Conservation (phyloP, 371 early-diverging fungal species). For the Mucor plumbeus region DNA sequence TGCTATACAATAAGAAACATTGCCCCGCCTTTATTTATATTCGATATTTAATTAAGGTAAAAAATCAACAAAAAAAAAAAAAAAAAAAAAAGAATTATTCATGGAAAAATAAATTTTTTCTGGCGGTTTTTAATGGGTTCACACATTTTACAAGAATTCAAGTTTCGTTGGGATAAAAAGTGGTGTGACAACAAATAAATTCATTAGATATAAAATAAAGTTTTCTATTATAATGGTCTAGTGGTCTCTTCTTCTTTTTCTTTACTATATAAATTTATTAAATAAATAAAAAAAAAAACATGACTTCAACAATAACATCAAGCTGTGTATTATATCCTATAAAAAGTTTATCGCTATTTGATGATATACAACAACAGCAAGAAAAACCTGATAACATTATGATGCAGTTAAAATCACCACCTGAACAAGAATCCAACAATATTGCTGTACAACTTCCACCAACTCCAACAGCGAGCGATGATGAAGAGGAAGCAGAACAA, state of each 20-base stretch:
- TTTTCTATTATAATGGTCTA: not conserved
- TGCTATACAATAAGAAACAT: not conserved
- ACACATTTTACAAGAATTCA: not conserved
- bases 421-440: not conserved
- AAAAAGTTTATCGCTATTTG: not conserved
- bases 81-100: too few relatives aligned
- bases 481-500: slow-evolving; percentile 18
- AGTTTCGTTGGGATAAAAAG: not conserved
- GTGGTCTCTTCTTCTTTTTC: not conserved
- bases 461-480: slow-evolving; percentile 30
- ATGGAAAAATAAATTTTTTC: not conserved
- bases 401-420: not conserved
- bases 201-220: not conserved
- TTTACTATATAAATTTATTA: not conserved
- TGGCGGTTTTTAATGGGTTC: not conserved
- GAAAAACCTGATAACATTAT: not conserved
- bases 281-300: not conserved
- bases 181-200: slow-evolving; percentile 2
- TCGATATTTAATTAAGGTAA: not conserved
- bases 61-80: not conserved
- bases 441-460: slow-evolving; percentile 20
- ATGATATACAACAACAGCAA: not conserved
- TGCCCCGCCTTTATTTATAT: not conserved
- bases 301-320: not conserved
- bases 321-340: slow-evolving; percentile 2